Percentiles rank a stretch among this genome's conserved stretches.
phyloP scores from a whole-genome alignment of 371 early-diverging fungal genomes.

The Polyrhizophydium stewartii region DNA sequence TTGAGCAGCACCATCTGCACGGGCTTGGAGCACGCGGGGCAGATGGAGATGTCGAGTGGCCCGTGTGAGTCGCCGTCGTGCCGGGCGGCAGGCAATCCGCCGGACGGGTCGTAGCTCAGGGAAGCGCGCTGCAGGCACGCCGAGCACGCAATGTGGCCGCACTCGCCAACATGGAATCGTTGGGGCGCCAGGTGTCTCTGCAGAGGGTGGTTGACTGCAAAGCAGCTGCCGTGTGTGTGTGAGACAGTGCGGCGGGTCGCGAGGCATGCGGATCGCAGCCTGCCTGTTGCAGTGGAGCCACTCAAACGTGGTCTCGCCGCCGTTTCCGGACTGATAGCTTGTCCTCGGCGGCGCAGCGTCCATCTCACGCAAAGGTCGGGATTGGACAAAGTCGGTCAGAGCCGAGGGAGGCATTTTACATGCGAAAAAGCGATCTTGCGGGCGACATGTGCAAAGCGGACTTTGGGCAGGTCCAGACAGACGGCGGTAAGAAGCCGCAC shows the following conservation, averaged over 20 bases:
- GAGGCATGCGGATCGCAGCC: too few relatives aligned
- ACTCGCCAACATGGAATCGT: conserved; percentile 1
- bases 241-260: too few relatives aligned
- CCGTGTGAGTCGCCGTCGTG: neutral
- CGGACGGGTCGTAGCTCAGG: neutral
- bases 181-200: neutral
- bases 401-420: too few relatives aligned
- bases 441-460: too few relatives aligned
- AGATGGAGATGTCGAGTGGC: neutral
- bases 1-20: neutral
- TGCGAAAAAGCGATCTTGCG: too few relatives aligned
- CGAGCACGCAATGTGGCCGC: neutral
- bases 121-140: neutral
- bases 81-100: neutral
- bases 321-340: too few relatives aligned
- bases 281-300: conserved; percentile 1
- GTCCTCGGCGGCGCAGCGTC: neutral
- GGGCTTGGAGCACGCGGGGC: neutral
- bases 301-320: neutral
- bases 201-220: conserved; percentile 1
- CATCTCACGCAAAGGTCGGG: too few relatives aligned
- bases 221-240: neutral
- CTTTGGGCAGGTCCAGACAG: too few relatives aligned
- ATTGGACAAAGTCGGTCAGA: too few relatives aligned
- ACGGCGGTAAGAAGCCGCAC: too few relatives aligned